Evolutionary conservation across 2,329 filamentous ascomycete genomes (phyloP), one percentile per base, ranked within the genome.

Genomic region (Neopestalotiopsis rosae): DNA sequence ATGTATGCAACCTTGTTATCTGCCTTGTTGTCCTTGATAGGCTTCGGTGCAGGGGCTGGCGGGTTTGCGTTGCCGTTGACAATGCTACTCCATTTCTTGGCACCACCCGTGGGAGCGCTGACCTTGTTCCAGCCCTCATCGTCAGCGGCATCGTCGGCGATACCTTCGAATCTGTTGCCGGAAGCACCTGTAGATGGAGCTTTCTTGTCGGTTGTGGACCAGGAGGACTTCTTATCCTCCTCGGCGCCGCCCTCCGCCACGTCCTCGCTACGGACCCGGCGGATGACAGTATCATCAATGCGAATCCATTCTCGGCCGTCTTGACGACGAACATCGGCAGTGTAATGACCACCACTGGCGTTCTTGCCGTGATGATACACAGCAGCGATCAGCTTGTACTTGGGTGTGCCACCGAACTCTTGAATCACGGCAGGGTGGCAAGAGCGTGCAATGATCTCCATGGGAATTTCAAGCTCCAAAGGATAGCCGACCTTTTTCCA

Each of bases 301-400:
- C 95, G 93, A 68, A 99, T 92, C 96, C 96, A 99, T 80, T 98
- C 95, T 28, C 89, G 89, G n/a, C 92, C 94, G 78, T 99, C 96
- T 80, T 98, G 95, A 65, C 96, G 92, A 69, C 95, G 90, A 56
- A 98, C 92, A 79, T 99, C 96, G n/a, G 97, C 95, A 1, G 96
- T 99, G 81, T 99, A 99, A 80, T 99, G 96, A 3, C 96, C 96
- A 66, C 94, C 95, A 72, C 93, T 97, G 45, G 96, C 96, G 75
- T 97, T 97, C 84, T 97, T 98, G 70, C 96, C 96, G 75, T 99
- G 96, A 77, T 99, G 96, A 78, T 99, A 99, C 28, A 99, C 94
- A 38, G 97, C 96, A 24, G 92, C 93, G 71, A 91, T 96, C 14
- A 99, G 88, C 64, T 90, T 90, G 81, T 98, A 99, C 77, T 91